phyloP scores from a whole-genome alignment of 192 early-diverging fungal species.

The Glomus cerebriforme region DNA sequence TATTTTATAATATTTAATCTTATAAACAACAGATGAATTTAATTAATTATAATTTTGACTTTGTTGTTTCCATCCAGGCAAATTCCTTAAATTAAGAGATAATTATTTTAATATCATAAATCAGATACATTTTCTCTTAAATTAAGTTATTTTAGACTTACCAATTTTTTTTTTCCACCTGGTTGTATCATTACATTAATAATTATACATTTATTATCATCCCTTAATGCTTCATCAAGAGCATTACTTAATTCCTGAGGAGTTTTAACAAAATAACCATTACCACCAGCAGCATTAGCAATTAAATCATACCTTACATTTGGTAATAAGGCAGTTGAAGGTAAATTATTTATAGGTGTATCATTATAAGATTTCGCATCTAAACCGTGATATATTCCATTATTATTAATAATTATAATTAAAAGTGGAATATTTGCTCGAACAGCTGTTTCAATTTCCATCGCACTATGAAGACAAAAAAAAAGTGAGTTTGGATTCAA shows the following conservation, averaged over 20 bases:
- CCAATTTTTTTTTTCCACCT: conserved; percentile 59
- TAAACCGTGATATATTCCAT: conserved; percentile 74
- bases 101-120: background rate
- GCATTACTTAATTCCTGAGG: conserved; percentile 58
- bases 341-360: conserved; percentile 44
- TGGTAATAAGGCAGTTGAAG: conserved; percentile 63
- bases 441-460: conserved; percentile 76
- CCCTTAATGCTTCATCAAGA: conserved; percentile 44
- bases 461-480: conserved; percentile 45
- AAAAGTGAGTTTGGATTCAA: background rate
- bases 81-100: conserved; percentile 37
- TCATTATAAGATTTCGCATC: conserved; percentile 51
- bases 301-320: conserved; percentile 71
- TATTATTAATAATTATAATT: conserved; percentile 79
- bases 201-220: conserved; percentile 50
- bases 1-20: background rate
- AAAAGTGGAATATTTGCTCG: conserved; percentile 63
- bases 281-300: conserved; percentile 65
- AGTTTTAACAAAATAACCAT: conserved; percentile 58
- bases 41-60: conserved; percentile 2
- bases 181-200: conserved; percentile 72
- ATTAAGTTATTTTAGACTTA: conserved; percentile 21
- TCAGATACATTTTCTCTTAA: background rate
- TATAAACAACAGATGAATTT: background rate
- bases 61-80: conserved; percentile 47